Evolutionary conservation across 2,329 filamentous ascomycete genomes (phyloP).

Genomic region (Trichoderma koningiopsis): DNA sequence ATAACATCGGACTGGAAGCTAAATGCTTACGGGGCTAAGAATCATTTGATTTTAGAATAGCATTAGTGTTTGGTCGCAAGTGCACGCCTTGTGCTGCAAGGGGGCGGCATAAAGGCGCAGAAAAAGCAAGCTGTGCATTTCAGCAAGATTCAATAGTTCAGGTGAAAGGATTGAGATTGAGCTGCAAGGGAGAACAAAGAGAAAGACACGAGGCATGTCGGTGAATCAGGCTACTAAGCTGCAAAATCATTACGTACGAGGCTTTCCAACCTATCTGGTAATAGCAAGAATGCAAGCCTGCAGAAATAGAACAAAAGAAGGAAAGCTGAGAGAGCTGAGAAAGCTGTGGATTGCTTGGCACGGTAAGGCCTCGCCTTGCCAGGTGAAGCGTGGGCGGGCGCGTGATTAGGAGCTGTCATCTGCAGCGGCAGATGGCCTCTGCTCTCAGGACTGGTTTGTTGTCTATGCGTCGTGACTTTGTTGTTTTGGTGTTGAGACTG

Average conservation of each 20-base stretch:
- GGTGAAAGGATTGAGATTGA: not conserved
- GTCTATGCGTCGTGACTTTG: not conserved
- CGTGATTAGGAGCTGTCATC: not conserved
- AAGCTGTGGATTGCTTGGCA: not conserved
- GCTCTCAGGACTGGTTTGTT: not conserved
- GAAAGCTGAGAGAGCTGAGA: not conserved
- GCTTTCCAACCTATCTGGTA: not conserved
- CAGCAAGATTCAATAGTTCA: conserved; percentile 20
- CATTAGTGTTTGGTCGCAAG: not conserved
- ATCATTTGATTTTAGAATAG: not conserved
- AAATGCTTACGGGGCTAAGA: not conserved
- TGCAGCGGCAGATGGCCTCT: not conserved
- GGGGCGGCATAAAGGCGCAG: conserved; percentile 3
- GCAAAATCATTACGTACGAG: not conserved
- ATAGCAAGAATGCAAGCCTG: not conserved
- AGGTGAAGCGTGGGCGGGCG: not conserved
- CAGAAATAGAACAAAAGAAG: not conserved
- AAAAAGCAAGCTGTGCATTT: conserved; percentile 4
- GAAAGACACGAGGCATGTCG: not conserved
- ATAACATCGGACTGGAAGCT: not conserved
- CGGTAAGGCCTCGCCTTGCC: not conserved
- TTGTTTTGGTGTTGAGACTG: not conserved
- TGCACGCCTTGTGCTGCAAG: conserved; percentile 11
- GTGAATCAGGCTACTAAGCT: not conserved
- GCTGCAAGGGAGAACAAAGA: not conserved